Evolutionary conservation across 495 filamentous ascomycete genomes (phyloP), one percentile per base, ranked within the genome.

Genomic region (Aspergillus conjunctus): DNA sequence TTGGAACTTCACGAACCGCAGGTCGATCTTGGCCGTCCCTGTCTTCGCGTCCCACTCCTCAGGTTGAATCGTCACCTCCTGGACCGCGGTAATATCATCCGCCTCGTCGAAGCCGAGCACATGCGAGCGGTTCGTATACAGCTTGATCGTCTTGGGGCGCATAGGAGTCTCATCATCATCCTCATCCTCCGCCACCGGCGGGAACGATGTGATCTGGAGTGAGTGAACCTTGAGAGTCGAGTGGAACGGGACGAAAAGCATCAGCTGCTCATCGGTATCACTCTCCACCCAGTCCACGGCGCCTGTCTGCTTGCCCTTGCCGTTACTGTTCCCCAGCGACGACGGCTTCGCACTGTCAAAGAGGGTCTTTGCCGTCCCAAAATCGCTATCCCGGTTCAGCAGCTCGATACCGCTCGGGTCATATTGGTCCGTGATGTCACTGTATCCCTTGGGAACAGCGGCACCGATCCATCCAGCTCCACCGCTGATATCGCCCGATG

Each of bases 1-100:
- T 77, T 98, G 94, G 79, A 97, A 98, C 77, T 97, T 97, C 73
- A 98, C 95, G 70, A 92, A 98, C 12, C 93, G 89, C 63, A 97
- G 75, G 37, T 87, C 78, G 18, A 98, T 77, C 68, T 85, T 91
- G 11, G 90, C 92, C 4, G 95, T 98, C 12, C 88, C 91, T 4
- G 92, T 94, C 60, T 85, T 84, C 53, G 71, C 59, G 74, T 96
- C 92, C 94, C 94, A 98, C 72, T 96, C 91, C 48, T 80, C 81
- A 30, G 85, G 77, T 60, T 85, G 77, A 20, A 98, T 79, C 66
- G 82, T 83, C 61, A 96, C 84, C 34, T 74, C 80, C 74, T 98
- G 94, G 41, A 90, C 92, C 3, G 90, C 78, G 17, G 83, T 74
- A 54, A 90, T 86, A 64, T 95, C 92, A 22, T 96, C 91, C 26